These are phyloP conservation scores for Isochrysis galbana DNA, from an alignment of 78 protist species.

Conservation along the genomic window DNA sequence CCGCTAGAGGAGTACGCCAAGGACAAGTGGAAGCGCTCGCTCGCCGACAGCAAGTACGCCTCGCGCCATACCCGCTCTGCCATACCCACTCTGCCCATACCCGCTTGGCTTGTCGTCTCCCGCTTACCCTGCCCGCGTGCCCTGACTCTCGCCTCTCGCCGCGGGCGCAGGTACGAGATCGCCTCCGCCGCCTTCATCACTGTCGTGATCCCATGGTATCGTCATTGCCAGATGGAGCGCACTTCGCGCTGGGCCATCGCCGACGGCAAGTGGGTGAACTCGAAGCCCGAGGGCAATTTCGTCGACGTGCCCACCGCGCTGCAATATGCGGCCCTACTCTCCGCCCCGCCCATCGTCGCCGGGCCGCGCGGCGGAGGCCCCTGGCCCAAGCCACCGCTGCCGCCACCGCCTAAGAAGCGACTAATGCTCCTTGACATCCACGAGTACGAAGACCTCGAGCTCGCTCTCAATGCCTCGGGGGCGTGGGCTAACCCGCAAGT, in stretches of 20 bases:
- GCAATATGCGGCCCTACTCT: not conserved
- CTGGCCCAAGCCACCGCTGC: not conserved
- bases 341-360: not conserved
- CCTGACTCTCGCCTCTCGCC: not conserved
- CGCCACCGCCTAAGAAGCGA: not conserved
- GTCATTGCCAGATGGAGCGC: conserved; percentile 29
- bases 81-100: not conserved
- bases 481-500: not conserved
- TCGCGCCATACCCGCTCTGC: not conserved
- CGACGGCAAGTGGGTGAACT: not conserved
- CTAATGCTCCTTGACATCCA: conserved; percentile 3
- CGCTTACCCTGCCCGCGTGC: not conserved
- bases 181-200: not conserved
- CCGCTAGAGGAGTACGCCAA: not conserved
- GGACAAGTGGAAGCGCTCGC: not conserved
- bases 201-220: not conserved
- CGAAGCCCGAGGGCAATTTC: not conserved
- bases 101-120: not conserved
- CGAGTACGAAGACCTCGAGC: not conserved
- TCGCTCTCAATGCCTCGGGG: not conserved
- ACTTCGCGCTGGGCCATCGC: not conserved
- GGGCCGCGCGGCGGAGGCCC: too few species aligned
- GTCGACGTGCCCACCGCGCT: conserved; percentile 11
- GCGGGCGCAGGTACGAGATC: not conserved
- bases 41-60: not conserved